Evolutionary conservation across 495 filamentous ascomycete genomes (phyloP), one percentile per base, ranked within the genome.

Genomic region (Podospora pseudocomata): DNA sequence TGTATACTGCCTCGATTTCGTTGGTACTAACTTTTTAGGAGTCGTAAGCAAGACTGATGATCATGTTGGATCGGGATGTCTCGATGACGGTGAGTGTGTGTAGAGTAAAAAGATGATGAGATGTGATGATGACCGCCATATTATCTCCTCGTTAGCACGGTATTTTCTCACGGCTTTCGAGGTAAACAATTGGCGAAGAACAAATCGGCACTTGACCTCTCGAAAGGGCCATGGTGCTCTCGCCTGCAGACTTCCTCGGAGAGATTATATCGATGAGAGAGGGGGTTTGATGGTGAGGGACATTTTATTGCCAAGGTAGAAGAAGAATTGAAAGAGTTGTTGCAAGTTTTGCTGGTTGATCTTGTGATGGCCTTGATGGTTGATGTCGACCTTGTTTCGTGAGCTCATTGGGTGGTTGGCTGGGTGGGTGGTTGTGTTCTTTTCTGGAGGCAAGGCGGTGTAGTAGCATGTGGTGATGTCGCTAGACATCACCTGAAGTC

Each of bases 181-280:
- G 90, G 87, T 92, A 93, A 85, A 93, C 89, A 85, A 84, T 81
- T 87, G 84, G 89, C 89, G 88, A 77, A 93, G 75, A 92, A 67
- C 60, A 80, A 91, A 76, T 74, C 75, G 72, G 79, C 72, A 74
- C 73, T 70, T 74, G 76, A 66, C 68, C 67, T 74, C 71, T 80
- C 73, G 78, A 74, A 65, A 72, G 72, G 61, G 69, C 69, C 68
- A 68, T 70, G 26, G 61, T 72, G 74, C 74, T 78, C 88, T 90
- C 79, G 82, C 86, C 87, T 88, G 89, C 89, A 92, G 90, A 92
- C 87, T 85, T 81, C 81, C 81, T 76, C 78, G 79, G 81, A 84
- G 80, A 77, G 13, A 16, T 77, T 67, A 71, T 60, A 74, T 83
- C 85, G 79, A 86, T 81, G 83, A 79, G 70, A 76, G 78, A 81